These are phyloP conservation scores for Suhomyces sp. DNA, from an alignment of 805 yeast genomes.

Conservation along the genomic window DNA sequence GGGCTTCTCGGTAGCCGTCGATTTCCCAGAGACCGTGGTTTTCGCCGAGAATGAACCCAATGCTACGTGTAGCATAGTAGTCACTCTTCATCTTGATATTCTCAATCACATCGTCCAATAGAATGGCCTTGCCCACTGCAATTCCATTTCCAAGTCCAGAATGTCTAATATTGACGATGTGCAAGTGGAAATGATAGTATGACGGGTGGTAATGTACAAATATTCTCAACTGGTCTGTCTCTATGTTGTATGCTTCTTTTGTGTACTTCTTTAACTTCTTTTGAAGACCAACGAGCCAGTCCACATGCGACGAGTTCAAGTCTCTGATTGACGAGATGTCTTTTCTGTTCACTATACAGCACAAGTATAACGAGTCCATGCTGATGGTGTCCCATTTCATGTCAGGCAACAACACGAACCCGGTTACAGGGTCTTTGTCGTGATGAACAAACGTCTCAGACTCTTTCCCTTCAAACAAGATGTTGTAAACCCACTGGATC, in stretches of 20 bases:
- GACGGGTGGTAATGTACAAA: slow-evolving; percentile 95
- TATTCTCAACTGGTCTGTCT: slow-evolving; percentile 58
- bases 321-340: slow-evolving; percentile 78
- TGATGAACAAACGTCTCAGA: slow-evolving; percentile 73
- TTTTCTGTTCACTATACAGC: slow-evolving; percentile 66
- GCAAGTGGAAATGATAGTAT: slow-evolving; percentile 93
- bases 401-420: slow-evolving; percentile 83
- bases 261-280: slow-evolving; percentile 47
- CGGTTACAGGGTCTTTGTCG: slow-evolving; percentile 50
- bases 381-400: slow-evolving; percentile 92
- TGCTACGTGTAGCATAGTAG: slow-evolving; percentile 56
- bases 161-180: slow-evolving; percentile 72
- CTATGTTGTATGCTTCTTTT: slow-evolving; percentile 36
- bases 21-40: slow-evolving; percentile 69
- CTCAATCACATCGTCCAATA: slow-evolving; percentile 79
- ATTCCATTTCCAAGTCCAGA: slow-evolving; percentile 68
- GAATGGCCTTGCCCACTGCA: slow-evolving; percentile 73
- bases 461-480: slow-evolving; percentile 77
- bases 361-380: slow-evolving; percentile 68
- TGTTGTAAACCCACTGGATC: slow-evolving; percentile 86
- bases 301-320: slow-evolving; percentile 54
- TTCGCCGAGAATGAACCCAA: slow-evolving; percentile 71
- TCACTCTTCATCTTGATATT: slow-evolving; percentile 54
- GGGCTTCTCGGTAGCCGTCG: slow-evolving; percentile 20
- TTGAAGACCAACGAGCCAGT: slow-evolving; percentile 51